A percentile compares a stretch with the other conserved stretches of the same genome.
Conservation (phyloP, 345 rosid genomes). For the Physaria fendleri region DNA sequence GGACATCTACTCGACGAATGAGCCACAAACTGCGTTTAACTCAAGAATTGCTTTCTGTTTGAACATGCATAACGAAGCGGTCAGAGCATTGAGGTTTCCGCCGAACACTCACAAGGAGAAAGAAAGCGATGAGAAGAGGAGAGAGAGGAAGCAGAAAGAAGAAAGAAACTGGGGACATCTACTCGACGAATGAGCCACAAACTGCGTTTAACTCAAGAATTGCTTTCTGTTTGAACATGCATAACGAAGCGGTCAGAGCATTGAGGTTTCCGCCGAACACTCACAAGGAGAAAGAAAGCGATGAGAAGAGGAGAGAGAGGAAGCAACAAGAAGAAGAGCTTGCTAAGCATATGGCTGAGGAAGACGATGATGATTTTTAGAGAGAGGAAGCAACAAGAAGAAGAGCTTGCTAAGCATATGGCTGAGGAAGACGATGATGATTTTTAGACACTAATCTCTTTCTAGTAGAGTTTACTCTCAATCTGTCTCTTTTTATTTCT, state of each 20-base stretch:
- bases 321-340: constrained; percentile 88
- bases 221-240: constrained; percentile 82
- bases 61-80: constrained; percentile 88
- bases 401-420: constrained; percentile 88
- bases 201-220: constrained; percentile 78
- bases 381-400: constrained; percentile 82
- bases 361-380: constrained; percentile 81
- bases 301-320: constrained; percentile 77
- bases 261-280: constrained; percentile 67
- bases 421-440: constrained; percentile 92
- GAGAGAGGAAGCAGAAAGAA: constrained; percentile 79
- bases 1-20: constrained; percentile 81
- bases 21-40: constrained; percentile 84
- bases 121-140: constrained; percentile 76
- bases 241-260: constrained; percentile 80
- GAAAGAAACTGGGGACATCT: constrained; percentile 80
- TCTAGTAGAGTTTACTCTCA: not conserved
- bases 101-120: constrained; percentile 75
- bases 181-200: constrained; percentile 89
- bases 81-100: constrained; percentile 63
- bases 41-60: constrained; percentile 83
- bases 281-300: constrained; percentile 74
- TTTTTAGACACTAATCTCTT: constrained; percentile 31
- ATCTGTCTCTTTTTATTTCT: not conserved
- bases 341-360: constrained; percentile 81